Percentiles rank a stretch among this genome's conserved stretches.
These are phyloP conservation scores for Colletotrichum sp. DNA, from an alignment of 2,329 filamentous ascomycete species.

Conservation along the genomic window DNA sequence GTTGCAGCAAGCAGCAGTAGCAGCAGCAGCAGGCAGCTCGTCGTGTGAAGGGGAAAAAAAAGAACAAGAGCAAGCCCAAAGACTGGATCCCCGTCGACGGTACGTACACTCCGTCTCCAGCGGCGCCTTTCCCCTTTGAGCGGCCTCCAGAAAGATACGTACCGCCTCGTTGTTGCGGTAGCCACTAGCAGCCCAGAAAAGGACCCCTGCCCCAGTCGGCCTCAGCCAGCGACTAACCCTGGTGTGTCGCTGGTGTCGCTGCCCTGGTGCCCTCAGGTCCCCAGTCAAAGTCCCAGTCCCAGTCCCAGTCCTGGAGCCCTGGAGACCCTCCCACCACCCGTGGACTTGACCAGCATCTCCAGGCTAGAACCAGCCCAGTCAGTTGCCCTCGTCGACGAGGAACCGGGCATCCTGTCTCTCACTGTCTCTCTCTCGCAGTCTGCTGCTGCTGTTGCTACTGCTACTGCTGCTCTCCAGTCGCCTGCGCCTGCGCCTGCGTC, in stretches of 20 bases:
- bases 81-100: background rate
- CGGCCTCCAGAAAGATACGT: background rate
- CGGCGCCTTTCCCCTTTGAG: background rate
- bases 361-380: slow-evolving; percentile 8
- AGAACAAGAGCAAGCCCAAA: background rate
- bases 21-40: background rate
- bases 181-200: slow-evolving; percentile 13
- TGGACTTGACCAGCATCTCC: slow-evolving; percentile 14
- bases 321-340: background rate
- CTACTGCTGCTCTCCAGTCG: background rate
- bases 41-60: background rate
- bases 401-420: background rate
- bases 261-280: background rate
- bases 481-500: slow-evolving; percentile 4
- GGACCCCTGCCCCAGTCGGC: slow-evolving; percentile 15
- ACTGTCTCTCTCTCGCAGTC: background rate
- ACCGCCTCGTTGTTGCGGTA: background rate
- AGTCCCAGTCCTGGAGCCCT: background rate
- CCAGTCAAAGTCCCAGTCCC: background rate
- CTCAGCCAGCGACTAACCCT: slow-evolving; percentile 15
- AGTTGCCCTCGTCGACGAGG: slow-evolving; percentile 10
- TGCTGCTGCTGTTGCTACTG: background rate
- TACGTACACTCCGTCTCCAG: background rate
- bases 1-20: background rate
- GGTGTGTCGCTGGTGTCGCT: background rate